Evolutionary conservation across 345 rosid genomes (phyloP).

Genomic region (Iberis pinnata): DNA sequence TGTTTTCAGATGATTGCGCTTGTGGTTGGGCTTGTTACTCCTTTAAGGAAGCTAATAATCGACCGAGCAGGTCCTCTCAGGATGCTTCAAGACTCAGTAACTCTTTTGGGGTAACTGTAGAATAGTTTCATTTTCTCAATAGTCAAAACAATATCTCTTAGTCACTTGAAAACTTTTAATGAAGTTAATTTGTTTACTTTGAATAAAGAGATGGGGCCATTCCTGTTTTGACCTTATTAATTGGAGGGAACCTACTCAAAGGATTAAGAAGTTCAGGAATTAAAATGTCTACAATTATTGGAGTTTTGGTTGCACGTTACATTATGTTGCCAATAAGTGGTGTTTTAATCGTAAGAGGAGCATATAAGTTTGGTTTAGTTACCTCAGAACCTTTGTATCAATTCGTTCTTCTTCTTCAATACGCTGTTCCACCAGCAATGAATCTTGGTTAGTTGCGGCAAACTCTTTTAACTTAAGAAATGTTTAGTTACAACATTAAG

Average conservation of each 20-base stretch:
- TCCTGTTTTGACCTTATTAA: constrained; percentile 49
- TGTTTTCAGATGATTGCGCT: constrained; percentile 55
- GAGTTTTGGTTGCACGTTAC: constrained; percentile 44
- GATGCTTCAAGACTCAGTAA: constrained; percentile 48
- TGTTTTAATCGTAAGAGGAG: constrained; percentile 46
- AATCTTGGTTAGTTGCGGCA: constrained; percentile 45
- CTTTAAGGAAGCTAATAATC: constrained; percentile 38
- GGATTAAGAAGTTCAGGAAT: constrained; percentile 48
- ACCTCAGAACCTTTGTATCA: constrained; percentile 53
- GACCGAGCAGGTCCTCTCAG: constrained; percentile 50
- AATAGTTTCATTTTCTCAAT: too few species aligned
- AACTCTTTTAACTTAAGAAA: neutral
- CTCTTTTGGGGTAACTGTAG: constrained; percentile 59
- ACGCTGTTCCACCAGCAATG: constrained; percentile 71
- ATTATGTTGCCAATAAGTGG: constrained; percentile 48
- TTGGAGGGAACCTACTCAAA: constrained; percentile 56
- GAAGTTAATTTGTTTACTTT: neutral
- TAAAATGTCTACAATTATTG: constrained; percentile 31
- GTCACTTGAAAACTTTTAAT: neutral
- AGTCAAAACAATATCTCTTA: too few species aligned
- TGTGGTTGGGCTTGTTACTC: constrained; percentile 39
- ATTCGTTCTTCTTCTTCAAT: constrained; percentile 55
- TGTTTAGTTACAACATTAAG: too few species aligned
- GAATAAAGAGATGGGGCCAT: constrained; percentile 50
- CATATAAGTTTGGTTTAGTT: constrained; percentile 38